Evolutionary conservation across 208 protist species (phyloP), one percentile per base, ranked within the genome.

Genomic region (Naegleria lovaniensis): DNA sequence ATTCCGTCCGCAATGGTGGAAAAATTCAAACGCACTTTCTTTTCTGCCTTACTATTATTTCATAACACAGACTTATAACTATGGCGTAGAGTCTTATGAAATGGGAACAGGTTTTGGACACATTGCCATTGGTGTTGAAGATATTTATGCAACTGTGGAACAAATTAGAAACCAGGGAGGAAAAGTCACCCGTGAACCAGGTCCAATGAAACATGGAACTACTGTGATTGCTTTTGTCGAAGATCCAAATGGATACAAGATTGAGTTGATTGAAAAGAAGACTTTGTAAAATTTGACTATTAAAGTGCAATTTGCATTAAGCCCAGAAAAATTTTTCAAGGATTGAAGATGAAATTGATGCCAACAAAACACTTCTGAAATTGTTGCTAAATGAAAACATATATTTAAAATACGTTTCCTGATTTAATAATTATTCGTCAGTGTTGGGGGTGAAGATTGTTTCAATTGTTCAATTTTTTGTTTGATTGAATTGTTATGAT

Each of bases 211-310:
- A 16, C 36, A 41, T 25, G 84, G 84, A 52, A 55, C 0, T 11
- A 55, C 43, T 36, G 43, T 96, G 91, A 97, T 97, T 94, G 94
- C 94, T 0, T 97, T 96, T 88, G 93, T 97, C 16, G 92, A 95
- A 33, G 96, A 96, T 91, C 96, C 96, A 25, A 95, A 97, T 88
- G 95, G 94, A 84, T 96, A 97, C 92, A 94, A 95, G 90, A 94
- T 97, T 91, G 96, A 97, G 92, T 90, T 96, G 11, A 93, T 97
- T 55, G 93, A 97, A 92, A 93, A 95, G 51, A 94, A 96, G 84
- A 93, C 89, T 91, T 96, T 96, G 95, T 93, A 41, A 40, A n/a
- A n/a, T n/a, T n/a, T n/a, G n/a, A n/a, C n/a, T n/a, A n/a, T n/a
- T n/a, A n/a, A n/a, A n/a, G n/a, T n/a, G n/a, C n/a, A n/a, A n/a